A percentile compares a stretch with the other conserved stretches of the same genome.
These are phyloP conservation scores for Penicillium corylophilum DNA, from an alignment of 2,329 filamentous ascomycete genomes.

Conservation along the genomic window DNA sequence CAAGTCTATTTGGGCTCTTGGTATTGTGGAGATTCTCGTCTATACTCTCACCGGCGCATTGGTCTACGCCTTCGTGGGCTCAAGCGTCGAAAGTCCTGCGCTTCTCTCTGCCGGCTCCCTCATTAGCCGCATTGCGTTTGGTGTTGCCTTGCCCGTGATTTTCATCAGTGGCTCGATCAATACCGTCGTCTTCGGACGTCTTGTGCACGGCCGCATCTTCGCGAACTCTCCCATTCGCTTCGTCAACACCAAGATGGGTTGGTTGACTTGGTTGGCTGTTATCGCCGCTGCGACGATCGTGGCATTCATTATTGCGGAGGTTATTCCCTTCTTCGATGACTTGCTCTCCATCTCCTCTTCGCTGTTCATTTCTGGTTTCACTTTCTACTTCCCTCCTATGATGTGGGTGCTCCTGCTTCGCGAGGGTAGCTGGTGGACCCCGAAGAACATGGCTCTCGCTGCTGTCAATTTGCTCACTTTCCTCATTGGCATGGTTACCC, in stretches of 20 bases:
- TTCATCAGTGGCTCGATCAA: neutral
- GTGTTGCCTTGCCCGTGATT: neutral
- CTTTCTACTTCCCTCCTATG: neutral
- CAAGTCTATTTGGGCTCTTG: neutral
- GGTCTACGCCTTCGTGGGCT: neutral
- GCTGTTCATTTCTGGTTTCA: neutral
- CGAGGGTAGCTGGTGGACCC: neutral
- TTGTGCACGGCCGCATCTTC: neutral
- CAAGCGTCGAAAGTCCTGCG: neutral
- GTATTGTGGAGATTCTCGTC: neutral
- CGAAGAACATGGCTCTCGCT: neutral
- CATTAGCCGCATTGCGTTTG: neutral
- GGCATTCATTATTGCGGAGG: neutral
- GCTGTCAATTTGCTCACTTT: neutral
- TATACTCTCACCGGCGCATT: neutral
- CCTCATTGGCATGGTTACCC: neutral
- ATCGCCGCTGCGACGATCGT: neutral
- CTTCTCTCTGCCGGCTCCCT: neutral
- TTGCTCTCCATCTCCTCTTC: neutral
- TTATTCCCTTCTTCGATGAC: neutral
- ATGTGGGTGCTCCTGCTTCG: neutral
- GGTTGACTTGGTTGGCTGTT: neutral
- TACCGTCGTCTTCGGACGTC: neutral
- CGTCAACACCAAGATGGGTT: neutral
- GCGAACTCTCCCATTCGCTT: neutral